Conservation (phyloP, 495 filamentous ascomycete species). For the Aspergillus avenaceus region DNA sequence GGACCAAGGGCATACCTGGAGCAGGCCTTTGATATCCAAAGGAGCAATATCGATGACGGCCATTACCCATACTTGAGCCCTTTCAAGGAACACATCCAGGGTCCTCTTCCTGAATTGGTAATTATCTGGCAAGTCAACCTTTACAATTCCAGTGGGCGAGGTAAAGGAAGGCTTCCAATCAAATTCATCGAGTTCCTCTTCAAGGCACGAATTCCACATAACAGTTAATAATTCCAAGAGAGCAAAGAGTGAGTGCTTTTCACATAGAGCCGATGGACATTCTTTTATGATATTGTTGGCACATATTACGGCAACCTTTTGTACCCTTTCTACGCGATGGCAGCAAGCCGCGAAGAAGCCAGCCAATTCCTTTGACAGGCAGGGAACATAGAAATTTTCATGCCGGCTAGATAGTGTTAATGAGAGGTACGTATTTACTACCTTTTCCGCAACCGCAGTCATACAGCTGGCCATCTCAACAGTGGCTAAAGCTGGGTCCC, state of each 20-base stretch:
- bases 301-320: constrained; percentile 73
- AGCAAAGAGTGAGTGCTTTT: constrained; percentile 83
- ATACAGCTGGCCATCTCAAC: constrained; percentile 81
- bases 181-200: constrained; percentile 91
- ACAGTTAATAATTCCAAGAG: constrained; percentile 85
- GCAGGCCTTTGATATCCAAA: constrained; percentile 87
- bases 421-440: constrained; percentile 68
- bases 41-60: constrained; percentile 79
- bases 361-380: constrained; percentile 82
- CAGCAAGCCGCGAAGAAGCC: constrained; percentile 82
- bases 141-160: constrained; percentile 68
- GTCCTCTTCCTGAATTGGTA: constrained; percentile 75
- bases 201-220: constrained; percentile 92
- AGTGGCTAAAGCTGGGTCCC: constrained; percentile 78
- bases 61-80: constrained; percentile 75
- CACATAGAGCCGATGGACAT: constrained; percentile 86
- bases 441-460: constrained; percentile 71
- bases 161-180: constrained; percentile 75
- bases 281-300: constrained; percentile 79
- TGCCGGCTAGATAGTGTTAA: constrained; percentile 65
- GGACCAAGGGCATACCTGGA: constrained; percentile 50
- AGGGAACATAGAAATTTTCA: constrained; percentile 74
- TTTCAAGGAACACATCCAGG: constrained; percentile 69
- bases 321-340: constrained; percentile 84
- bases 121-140: constrained; percentile 86